Evolutionary conservation across 345 rosid species (phyloP).

Genomic region (Excoecaria agallocha): DNA sequence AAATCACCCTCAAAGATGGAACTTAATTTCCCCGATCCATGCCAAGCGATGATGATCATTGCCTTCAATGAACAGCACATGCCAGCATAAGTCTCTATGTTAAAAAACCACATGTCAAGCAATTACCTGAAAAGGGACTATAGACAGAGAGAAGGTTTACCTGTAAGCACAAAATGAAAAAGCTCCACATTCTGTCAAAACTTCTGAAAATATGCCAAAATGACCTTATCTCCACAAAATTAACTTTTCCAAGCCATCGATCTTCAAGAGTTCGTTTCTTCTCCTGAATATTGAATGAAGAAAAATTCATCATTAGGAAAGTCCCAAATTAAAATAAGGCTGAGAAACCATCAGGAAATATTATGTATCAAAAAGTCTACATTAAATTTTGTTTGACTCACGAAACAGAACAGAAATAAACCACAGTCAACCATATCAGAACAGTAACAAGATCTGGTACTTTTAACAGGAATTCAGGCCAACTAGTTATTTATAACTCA

Average conservation of each 20-base stretch:
- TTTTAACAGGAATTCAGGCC: neutral
- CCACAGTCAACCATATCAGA: neutral
- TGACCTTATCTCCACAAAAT: constrained; percentile 61
- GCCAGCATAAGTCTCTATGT: constrained; percentile 11
- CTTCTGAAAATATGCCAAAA: constrained; percentile 68
- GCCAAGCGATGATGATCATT: constrained; percentile 64
- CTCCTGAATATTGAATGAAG: constrained; percentile 25
- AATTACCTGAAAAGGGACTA: neutral
- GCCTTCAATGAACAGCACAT: constrained; percentile 37
- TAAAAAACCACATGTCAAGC: constrained; percentile 13
- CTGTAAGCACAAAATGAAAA: constrained; percentile 56
- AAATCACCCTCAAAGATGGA: constrained; percentile 45
- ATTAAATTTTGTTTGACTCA: neutral
- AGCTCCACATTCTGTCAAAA: constrained; percentile 70
- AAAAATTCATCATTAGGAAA: neutral
- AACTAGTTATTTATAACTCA: neutral
- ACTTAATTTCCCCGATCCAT: constrained; percentile 48
- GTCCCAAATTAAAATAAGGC: constrained; percentile 14
- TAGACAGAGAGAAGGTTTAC: constrained; percentile 21
- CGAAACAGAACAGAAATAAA: neutral
- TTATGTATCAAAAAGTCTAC: neutral
- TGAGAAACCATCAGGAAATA: neutral
- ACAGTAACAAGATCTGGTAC: neutral
- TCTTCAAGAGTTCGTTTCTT: constrained; percentile 32
- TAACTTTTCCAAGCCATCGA: constrained; percentile 53